Conservation (phyloP, 192 early-diverging fungal genomes). For the Mortierella antarctica region DNA sequence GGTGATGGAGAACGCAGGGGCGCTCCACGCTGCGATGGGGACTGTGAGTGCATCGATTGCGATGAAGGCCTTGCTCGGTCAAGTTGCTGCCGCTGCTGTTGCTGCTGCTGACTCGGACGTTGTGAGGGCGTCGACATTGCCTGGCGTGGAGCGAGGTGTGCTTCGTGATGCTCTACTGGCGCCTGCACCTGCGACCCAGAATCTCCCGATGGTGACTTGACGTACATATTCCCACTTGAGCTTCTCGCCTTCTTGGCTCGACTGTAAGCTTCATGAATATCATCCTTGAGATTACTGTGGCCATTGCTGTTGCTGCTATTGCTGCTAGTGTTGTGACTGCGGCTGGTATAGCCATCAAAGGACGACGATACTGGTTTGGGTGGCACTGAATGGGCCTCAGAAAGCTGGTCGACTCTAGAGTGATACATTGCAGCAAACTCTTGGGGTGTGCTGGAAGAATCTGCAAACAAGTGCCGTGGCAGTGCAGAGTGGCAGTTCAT, state of each 20-base stretch:
- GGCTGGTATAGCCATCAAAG: slow-evolving; percentile 2
- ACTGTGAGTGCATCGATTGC: slow-evolving; percentile 40
- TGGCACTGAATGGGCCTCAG: slow-evolving; percentile 1
- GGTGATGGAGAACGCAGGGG: slow-evolving; percentile 39
- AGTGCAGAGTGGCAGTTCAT: slow-evolving; percentile 36
- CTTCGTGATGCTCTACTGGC: background rate
- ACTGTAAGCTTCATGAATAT: slow-evolving; percentile 36
- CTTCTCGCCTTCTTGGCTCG: slow-evolving; percentile 28
- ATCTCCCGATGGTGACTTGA: slow-evolving; percentile 33
- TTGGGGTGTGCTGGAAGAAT: background rate
- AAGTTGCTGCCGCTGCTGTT: slow-evolving; percentile 9
- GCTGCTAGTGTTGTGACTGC: background rate
- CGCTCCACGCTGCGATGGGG: slow-evolving; percentile 14
- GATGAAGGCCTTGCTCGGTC: slow-evolving; percentile 17
- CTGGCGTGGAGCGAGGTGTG: slow-evolving; percentile 1
- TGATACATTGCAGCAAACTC: slow-evolving; percentile 41
- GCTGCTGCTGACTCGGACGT: slow-evolving; percentile 1
- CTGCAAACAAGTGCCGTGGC: slow-evolving; percentile 33
- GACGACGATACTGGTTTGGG: background rate
- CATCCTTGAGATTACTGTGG: slow-evolving; percentile 37
- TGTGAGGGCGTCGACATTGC: slow-evolving; percentile 27
- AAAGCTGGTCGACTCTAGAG: background rate
- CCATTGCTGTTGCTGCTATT: background rate
- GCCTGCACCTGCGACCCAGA: slow-evolving; percentile 6
- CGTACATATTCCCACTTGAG: slow-evolving; percentile 33